A percentile compares a stretch with the other conserved stretches of the same genome.
Evolutionary conservation across 306 rosid genomes (phyloP).

Genomic region (Cicer chorassanicum): DNA sequence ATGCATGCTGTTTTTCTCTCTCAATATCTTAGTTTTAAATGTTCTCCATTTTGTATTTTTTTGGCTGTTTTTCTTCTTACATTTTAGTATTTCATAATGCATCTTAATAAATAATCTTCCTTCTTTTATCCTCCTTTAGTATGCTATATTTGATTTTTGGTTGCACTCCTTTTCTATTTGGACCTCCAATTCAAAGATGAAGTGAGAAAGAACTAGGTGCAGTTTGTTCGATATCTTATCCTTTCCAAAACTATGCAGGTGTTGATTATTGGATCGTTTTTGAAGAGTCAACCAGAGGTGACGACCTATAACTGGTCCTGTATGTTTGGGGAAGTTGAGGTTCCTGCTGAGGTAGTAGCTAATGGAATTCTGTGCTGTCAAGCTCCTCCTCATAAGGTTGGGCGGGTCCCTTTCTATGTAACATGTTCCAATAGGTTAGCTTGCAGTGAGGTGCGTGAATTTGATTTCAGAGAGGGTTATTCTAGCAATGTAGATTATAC

Average conservation of each 20-base stretch:
- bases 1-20: constrained; percentile 32
- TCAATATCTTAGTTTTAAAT: constrained; percentile 20
- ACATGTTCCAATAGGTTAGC: constrained; percentile 91
- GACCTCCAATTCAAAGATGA: constrained; percentile 26
- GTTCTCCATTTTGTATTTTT: constrained; percentile 15
- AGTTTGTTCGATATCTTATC: constrained; percentile 32
- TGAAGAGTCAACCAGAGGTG: constrained; percentile 56
- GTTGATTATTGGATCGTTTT: constrained; percentile 70
- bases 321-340: constrained; percentile 97
- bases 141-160: constrained; percentile 30
- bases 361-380: constrained; percentile 78
- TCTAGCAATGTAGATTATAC: constrained; percentile 55
- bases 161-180: constrained; percentile 7
- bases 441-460: constrained; percentile 90
- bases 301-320: constrained; percentile 73
- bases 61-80: constrained; percentile 20
- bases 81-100: constrained; percentile 15
- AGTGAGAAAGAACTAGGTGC: constrained; percentile 20
- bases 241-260: constrained; percentile 61
- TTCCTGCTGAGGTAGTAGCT: constrained; percentile 75
- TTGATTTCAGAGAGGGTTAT: constrained; percentile 65
- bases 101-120: constrained; percentile 9
- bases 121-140: not conserved
- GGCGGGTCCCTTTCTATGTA: constrained; percentile 83
- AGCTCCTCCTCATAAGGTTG: constrained; percentile 73